These are phyloP conservation scores for Acacia confusa DNA, from an alignment of 306 rosid species.

Conservation along the genomic window DNA sequence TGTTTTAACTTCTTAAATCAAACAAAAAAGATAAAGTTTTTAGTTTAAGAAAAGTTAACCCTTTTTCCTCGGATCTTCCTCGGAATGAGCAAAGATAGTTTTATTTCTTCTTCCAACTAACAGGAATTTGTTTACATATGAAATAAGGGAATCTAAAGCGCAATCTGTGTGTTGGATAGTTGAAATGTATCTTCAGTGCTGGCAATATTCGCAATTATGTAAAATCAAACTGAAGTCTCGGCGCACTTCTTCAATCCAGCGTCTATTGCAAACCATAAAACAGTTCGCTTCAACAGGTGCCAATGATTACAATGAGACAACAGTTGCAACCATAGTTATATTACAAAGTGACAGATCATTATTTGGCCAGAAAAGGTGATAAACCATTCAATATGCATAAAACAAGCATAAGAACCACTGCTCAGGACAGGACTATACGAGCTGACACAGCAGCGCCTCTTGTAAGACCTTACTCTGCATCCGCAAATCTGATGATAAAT, in stretches of 20 bases:
- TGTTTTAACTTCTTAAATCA: not conserved
- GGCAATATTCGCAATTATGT: not conserved
- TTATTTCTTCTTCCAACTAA: not conserved
- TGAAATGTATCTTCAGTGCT: too few relatives aligned
- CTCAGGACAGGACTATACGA: not conserved
- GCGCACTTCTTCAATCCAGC: not conserved
- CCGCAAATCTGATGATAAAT: conserved; percentile 31
- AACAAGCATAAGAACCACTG: not conserved
- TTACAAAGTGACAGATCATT: not conserved
- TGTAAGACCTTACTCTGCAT: conserved; percentile 1
- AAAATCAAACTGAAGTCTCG: not conserved
- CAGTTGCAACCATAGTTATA: not conserved
- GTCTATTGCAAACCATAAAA: not conserved
- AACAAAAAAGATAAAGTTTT: not conserved
- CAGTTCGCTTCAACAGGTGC: not conserved
- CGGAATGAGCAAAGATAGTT: not conserved
- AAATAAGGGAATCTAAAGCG: not conserved
- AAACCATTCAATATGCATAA: not conserved
- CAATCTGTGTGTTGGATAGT: too few relatives aligned
- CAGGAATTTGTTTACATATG: not conserved
- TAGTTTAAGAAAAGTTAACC: not conserved
- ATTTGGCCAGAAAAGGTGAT: not conserved
- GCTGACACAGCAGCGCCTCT: not conserved
- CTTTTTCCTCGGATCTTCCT: too few relatives aligned
- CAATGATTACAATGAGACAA: not conserved